Conservation (phyloP, 1,139 yeast species). For the Hanseniaspora uvarum region DNA sequence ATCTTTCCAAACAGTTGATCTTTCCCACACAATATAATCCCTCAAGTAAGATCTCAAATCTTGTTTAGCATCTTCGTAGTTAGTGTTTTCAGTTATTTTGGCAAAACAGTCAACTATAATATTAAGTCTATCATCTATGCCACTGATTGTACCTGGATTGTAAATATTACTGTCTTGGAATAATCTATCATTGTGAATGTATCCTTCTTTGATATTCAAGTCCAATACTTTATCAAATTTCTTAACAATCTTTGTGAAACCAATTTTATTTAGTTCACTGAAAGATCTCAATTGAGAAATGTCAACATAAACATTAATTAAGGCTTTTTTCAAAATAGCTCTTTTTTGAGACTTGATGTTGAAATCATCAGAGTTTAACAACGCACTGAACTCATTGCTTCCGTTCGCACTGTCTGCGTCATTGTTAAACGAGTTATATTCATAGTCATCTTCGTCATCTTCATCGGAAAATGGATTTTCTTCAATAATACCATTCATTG, state of each 20-base stretch:
- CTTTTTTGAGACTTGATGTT: conserved; percentile 34
- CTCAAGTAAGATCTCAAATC: conserved; percentile 53
- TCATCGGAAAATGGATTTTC: conserved; percentile 21
- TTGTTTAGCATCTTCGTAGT: conserved; percentile 27
- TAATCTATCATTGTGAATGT: conserved; percentile 37
- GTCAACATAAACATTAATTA: conserved; percentile 48
- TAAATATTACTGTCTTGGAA: conserved; percentile 41
- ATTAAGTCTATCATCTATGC: conserved; percentile 41
- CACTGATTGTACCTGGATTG: conserved; percentile 35
- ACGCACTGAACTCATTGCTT: conserved; percentile 32
- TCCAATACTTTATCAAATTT: conserved; percentile 58
- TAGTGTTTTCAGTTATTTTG: conserved; percentile 30
- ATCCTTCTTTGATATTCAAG: conserved; percentile 39
- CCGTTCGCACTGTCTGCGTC: conserved; percentile 30
- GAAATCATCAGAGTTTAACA: conserved; percentile 32
- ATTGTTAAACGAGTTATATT: conserved; percentile 22
- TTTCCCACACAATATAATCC: conserved; percentile 68
- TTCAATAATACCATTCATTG: conserved; percentile 15
- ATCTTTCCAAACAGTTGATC: conserved; percentile 65
- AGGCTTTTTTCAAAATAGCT: conserved; percentile 46
- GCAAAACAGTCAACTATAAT: conserved; percentile 42
- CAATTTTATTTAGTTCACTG: conserved; percentile 57
- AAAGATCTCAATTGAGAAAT: conserved; percentile 56
- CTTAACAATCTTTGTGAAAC: conserved; percentile 57
- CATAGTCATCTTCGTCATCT: conserved; percentile 27